Base-by-base conservation (phyloP, 1,139 yeast species). In the Yamadazyma oceani region DNA sequence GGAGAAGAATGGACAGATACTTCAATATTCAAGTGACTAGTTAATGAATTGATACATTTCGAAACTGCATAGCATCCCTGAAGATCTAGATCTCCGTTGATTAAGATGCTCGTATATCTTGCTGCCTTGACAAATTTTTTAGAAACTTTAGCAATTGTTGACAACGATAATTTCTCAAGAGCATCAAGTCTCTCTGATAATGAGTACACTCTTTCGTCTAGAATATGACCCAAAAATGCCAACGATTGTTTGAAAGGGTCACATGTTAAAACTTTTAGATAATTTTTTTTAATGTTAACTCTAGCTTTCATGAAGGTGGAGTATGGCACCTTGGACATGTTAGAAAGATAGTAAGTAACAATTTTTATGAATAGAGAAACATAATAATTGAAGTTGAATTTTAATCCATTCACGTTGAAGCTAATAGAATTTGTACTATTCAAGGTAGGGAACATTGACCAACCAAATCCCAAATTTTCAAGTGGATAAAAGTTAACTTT, bases 181-280 rank as follows among this genome's bases (percentile, higher is more conserved):
- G 57, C 58, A 29, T 36, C 75, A 4, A 73, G 45, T 48, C 85
- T 62, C 31, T 76, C 75, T 22, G 75, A 74, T 3, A 78, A 38
- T 1, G 69, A 50, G 76, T 78, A 78, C 17, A 77, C 64, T 34
- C 66, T 58, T 38, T 73, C 72, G 44, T 83, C 90, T 28, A 82
- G 45, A 0, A 74, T 58, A n/a, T 74, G 58, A 2, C 74, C 57
- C 0, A 78, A 55, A 0, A 77, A 76, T 3, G 78, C 66, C 4
- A 75, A 53, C 0, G 75, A 72, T 41, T 72, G 57, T 17, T 62
- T 55, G 1, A 77, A 55, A 2, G 83, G 70, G 33, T 51, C 53
- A 17, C 64, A 63, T 5, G 60, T 59, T 2, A 57, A 51, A 4
- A 80, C 52, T 2, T 55, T 54, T 13, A 62, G 64, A 48, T 78